phyloP scores from a whole-genome alignment of 2,329 filamentous ascomycete genomes.

The Elsinoe arachidis region DNA sequence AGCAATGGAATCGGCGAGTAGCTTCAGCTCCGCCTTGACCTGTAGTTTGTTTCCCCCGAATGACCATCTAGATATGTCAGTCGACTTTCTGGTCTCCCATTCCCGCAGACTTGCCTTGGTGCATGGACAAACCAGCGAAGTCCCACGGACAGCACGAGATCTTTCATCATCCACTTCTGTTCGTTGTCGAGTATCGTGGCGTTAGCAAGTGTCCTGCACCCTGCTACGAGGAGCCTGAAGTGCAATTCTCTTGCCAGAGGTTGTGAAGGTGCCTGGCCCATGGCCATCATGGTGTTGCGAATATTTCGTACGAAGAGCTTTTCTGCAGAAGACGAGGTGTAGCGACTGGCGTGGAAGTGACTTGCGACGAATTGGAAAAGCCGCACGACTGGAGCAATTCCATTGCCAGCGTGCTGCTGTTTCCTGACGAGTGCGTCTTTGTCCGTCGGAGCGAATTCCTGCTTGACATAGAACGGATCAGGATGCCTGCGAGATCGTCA shows the following conservation, averaged over 20 bases:
- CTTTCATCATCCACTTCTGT: constrained; percentile 75
- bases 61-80: constrained; percentile 58
- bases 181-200: constrained; percentile 56
- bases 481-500: constrained; percentile 41
- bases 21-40: constrained; percentile 80
- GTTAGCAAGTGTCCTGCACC: constrained; percentile 65
- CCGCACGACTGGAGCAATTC: constrained; percentile 77
- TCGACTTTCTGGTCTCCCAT: not conserved
- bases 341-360: constrained; percentile 87
- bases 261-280: constrained; percentile 64
- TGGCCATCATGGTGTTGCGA: constrained; percentile 64
- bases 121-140: constrained; percentile 80
- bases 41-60: constrained; percentile 92
- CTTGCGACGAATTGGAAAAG: constrained; percentile 84
- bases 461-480: constrained; percentile 83
- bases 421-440: constrained; percentile 63
- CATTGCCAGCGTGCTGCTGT: constrained; percentile 70
- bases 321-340: constrained; percentile 74
- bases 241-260: constrained; percentile 87
- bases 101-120: constrained; percentile 46
- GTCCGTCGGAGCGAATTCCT: constrained; percentile 90
- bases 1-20: constrained; percentile 65
- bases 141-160: constrained; percentile 76
- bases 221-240: constrained; percentile 79
- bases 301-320: constrained; percentile 74